Percentiles rank a stretch among this genome's conserved stretches.
Evolutionary conservation across 78 protist species (phyloP).

Genomic region (Polysphondylium violaceum): DNA sequence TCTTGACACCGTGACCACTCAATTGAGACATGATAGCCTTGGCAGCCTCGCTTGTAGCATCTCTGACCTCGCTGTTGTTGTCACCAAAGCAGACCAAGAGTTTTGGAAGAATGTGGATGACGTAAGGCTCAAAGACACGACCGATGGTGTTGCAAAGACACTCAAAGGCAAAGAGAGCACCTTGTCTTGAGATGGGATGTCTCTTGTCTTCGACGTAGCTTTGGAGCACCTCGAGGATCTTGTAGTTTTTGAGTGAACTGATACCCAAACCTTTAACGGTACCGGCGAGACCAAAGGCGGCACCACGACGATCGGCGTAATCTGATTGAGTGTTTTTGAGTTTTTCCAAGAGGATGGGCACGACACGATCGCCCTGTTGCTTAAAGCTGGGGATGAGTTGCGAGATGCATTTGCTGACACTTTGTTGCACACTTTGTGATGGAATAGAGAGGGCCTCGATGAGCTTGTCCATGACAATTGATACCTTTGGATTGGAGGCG

Average conservation of each 20-base stretch:
- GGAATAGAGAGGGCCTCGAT: slow-evolving; percentile 52
- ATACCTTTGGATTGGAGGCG: slow-evolving; percentile 48
- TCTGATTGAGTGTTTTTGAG: slow-evolving; percentile 15
- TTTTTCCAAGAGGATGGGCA: slow-evolving; percentile 48
- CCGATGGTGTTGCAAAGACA: slow-evolving; percentile 85
- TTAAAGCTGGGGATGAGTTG: slow-evolving; percentile 49
- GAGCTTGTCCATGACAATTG: slow-evolving; percentile 50
- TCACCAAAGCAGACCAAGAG: slow-evolving; percentile 91
- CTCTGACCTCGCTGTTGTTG: slow-evolving; percentile 81
- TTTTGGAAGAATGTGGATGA: slow-evolving; percentile 87
- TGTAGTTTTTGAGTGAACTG: slow-evolving; percentile 81
- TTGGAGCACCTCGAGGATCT: slow-evolving; percentile 77
- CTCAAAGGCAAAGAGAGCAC: slow-evolving; percentile 91
- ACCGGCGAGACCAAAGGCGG: slow-evolving; percentile 95
- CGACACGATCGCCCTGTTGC: slow-evolving; percentile 52
- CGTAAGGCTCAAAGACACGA: slow-evolving; percentile 96
- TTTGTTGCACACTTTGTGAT: slow-evolving; percentile 74
- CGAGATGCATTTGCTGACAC: slow-evolving; percentile 68
- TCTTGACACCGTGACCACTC: slow-evolving; percentile 93
- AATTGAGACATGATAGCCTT: slow-evolving; percentile 87
- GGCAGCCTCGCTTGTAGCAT: slow-evolving; percentile 84
- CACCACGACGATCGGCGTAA: slow-evolving; percentile 81
- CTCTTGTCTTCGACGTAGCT: slow-evolving; percentile 65
- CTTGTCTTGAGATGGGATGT: slow-evolving; percentile 83
- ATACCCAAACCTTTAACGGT: slow-evolving; percentile 92